A percentile compares a stretch with the other conserved stretches of the same genome.
Evolutionary conservation across 306 rosid species (phyloP).

Genomic region (Rosa persica): DNA sequence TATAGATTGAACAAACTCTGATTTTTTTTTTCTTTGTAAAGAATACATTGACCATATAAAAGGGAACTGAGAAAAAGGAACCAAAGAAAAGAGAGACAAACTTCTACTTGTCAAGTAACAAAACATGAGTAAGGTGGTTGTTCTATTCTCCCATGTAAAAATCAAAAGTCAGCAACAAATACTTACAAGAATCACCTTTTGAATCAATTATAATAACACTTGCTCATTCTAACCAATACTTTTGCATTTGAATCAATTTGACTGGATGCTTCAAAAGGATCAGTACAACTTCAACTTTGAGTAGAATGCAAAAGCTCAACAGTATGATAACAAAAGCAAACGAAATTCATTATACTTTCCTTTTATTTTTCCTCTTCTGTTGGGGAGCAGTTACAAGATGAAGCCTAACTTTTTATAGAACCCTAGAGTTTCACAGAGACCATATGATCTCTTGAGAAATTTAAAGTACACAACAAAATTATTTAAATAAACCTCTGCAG

Average conservation of each 20-base stretch:
- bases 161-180: background rate
- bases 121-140: constrained; percentile 1
- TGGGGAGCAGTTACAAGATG: background rate
- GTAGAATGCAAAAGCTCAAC: background rate
- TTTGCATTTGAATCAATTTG: background rate
- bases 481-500: background rate
- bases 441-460: constrained; percentile 5
- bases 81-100: constrained; percentile 1
- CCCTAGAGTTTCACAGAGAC: background rate
- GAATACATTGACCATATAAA: constrained; percentile 1
- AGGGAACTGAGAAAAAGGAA: constrained; percentile 11
- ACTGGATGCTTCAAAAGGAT: constrained; percentile 13
- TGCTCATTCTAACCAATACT: background rate
- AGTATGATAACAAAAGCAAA: constrained; percentile 1
- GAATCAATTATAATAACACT: background rate
- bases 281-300: background rate
- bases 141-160: background rate
- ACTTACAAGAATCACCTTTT: background rate
- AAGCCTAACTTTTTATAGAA: background rate
- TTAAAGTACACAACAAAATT: background rate
- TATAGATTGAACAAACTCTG: background rate
- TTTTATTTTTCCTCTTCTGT: background rate
- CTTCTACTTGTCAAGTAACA: background rate
- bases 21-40: constrained; percentile 6
- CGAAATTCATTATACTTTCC: background rate